Percentiles rank a stretch among this genome's conserved stretches.
Conservation (phyloP, 78 protist genomes). For the Dictyostelium intermedium region DNA sequence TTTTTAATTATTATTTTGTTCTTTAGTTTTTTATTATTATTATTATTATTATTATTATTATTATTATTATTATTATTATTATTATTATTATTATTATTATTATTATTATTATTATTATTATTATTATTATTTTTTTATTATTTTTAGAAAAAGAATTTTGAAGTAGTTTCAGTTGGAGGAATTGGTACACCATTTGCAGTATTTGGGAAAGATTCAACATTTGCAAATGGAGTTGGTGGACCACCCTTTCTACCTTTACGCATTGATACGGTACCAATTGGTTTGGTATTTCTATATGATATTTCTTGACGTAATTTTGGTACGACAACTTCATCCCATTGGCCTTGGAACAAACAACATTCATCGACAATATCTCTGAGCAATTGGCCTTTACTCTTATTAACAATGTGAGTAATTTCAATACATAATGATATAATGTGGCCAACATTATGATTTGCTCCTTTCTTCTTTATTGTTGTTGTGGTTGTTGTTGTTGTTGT, state of each 20-base stretch:
- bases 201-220: constrained; percentile 29
- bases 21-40: not conserved
- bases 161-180: constrained; percentile 66
- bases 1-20: no score
- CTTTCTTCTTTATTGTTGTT: not conserved
- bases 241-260: constrained; percentile 73
- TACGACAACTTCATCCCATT: constrained; percentile 76
- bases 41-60: not conserved
- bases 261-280: constrained; percentile 79
- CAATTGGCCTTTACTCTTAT: constrained; percentile 55
- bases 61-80: not conserved
- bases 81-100: constrained; percentile 1
- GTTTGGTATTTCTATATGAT: constrained; percentile 44
- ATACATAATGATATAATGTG: constrained; percentile 72
- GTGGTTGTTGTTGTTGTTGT: not conserved
- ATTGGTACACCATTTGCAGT: constrained; percentile 49
- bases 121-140: not conserved
- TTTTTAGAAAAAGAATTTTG: constrained; percentile 64
- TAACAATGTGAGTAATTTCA: constrained; percentile 73
- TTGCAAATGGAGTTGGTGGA: constrained; percentile 36
- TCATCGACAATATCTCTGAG: constrained; percentile 70
- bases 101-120: not conserved
- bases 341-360: constrained; percentile 32
- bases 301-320: constrained; percentile 67
- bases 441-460: constrained; percentile 58